Conservation (phyloP, 2,329 filamentous ascomycete genomes). For the Arthrobotrys conoides region DNA sequence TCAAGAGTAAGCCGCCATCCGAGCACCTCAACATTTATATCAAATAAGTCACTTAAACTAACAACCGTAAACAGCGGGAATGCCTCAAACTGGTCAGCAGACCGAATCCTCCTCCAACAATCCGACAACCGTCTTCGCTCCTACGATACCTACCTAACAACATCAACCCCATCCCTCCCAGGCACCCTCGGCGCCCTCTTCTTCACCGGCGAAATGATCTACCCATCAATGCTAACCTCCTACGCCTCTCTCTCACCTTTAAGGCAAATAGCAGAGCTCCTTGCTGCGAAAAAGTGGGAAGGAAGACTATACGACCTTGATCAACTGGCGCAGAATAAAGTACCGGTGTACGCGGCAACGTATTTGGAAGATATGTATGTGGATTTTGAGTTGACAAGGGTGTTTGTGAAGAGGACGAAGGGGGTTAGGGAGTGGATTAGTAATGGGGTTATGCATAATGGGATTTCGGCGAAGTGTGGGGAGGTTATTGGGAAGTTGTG, state of each 20-base stretch:
- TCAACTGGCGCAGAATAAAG: slow-evolving; percentile 80
- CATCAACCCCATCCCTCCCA: slow-evolving; percentile 65
- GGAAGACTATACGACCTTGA: slow-evolving; percentile 80
- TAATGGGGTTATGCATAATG: slow-evolving; percentile 89
- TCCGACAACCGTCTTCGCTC: slow-evolving; percentile 33
- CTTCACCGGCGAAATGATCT: slow-evolving; percentile 95
- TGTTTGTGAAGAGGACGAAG: slow-evolving; percentile 81
- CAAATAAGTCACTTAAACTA: slow-evolving; percentile 38
- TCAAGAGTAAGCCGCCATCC: slow-evolving; percentile 70
- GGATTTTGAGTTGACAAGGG: slow-evolving; percentile 79
- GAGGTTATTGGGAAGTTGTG: slow-evolving; percentile 85
- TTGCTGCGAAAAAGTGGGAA: slow-evolving; percentile 81
- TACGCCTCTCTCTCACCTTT: slow-evolving; percentile 82
- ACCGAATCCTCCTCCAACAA: slow-evolving; percentile 41
- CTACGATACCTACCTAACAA: slow-evolving; percentile 33
- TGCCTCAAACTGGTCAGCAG: slow-evolving; percentile 81
- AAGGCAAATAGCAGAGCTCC: slow-evolving; percentile 76
- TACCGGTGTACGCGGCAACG: slow-evolving; percentile 87
- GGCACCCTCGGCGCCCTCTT: slow-evolving; percentile 73
- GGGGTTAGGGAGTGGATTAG: slow-evolving; percentile 86
- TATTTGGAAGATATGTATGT: slow-evolving; percentile 96
- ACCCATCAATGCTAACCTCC: slow-evolving; percentile 84
- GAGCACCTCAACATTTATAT: neutral
- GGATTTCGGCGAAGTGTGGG: slow-evolving; percentile 78
- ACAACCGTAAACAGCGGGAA: slow-evolving; percentile 65